A percentile compares a stretch with the other conserved stretches of the same genome.
Conservation (phyloP, 2,329 filamentous ascomycete species). For the Zymoseptoria crescenta region DNA sequence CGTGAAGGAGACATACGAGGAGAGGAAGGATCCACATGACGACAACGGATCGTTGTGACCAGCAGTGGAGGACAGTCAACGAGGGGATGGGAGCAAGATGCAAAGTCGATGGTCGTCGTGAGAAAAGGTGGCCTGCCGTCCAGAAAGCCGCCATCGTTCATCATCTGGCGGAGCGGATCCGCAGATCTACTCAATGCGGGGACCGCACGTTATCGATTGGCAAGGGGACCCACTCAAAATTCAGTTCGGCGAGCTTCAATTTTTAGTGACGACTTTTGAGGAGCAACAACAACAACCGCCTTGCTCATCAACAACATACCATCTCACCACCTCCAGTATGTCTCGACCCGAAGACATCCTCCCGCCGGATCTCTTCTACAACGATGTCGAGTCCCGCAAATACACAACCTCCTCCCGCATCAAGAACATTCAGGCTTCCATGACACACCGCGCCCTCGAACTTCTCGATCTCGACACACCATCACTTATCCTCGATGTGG, state of each 20-base stretch:
- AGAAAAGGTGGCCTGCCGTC: background rate
- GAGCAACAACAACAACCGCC: background rate
- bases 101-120: background rate
- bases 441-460: slow-evolving; percentile 89
- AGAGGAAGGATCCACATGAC: slow-evolving; percentile 94
- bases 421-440: slow-evolving; percentile 85
- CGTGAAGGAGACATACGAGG: slow-evolving; percentile 36
- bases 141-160: background rate
- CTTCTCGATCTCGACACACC: slow-evolving; percentile 74
- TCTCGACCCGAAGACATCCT: slow-evolving; percentile 94
- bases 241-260: background rate
- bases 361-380: slow-evolving; percentile 90
- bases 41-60: too few species aligned
- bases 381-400: slow-evolving; percentile 90
- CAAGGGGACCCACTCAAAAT: background rate
- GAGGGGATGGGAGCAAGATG: background rate
- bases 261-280: background rate
- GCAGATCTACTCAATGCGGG: background rate
- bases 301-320: background rate
- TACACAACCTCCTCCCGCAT: slow-evolving; percentile 96
- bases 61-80: too few species aligned
- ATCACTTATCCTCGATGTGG: slow-evolving; percentile 89
- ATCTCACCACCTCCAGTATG: slow-evolving; percentile 50
- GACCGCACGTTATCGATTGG: background rate
- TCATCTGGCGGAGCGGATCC: background rate